Conservation (phyloP, 2,329 filamentous ascomycete genomes). For the Botrytis sinoallii region DNA sequence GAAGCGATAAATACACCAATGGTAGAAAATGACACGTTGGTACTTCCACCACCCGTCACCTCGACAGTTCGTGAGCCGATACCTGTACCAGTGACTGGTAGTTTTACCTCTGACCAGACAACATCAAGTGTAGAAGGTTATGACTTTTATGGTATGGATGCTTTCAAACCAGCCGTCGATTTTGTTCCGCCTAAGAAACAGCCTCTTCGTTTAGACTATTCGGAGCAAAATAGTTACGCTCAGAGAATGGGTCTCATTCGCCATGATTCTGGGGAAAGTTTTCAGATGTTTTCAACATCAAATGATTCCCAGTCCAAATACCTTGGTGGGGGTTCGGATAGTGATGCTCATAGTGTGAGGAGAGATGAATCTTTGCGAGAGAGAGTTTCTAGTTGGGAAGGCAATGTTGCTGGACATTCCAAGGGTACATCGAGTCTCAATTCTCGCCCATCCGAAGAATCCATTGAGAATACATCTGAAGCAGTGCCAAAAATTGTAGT, state of each 20-base stretch:
- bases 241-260: constrained; percentile 39
- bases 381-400: constrained; percentile 33
- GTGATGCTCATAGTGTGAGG: constrained; percentile 30
- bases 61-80: constrained; percentile 31
- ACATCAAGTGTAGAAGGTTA: constrained; percentile 50
- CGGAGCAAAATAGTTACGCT: constrained; percentile 21
- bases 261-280: constrained; percentile 58
- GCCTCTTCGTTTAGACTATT: constrained; percentile 39
- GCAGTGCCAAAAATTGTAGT: background rate
- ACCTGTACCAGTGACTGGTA: constrained; percentile 29
- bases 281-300: constrained; percentile 58
- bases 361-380: constrained; percentile 28
- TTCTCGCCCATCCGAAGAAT: constrained; percentile 22
- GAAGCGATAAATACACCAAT: constrained; percentile 31
- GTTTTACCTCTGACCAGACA: constrained; percentile 23
- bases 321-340: constrained; percentile 36
- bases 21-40: constrained; percentile 37
- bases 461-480: constrained; percentile 13
- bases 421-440: constrained; percentile 22
- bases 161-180: constrained; percentile 49
- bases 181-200: constrained; percentile 47
- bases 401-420: constrained; percentile 29
- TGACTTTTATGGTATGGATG: constrained; percentile 63
- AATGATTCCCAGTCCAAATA: constrained; percentile 45
- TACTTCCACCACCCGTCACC: constrained; percentile 32